A percentile compares a stretch with the other conserved stretches of the same genome.
Conservation (phyloP, 495 filamentous ascomycete genomes). For the Penicillium bovifimosum region DNA sequence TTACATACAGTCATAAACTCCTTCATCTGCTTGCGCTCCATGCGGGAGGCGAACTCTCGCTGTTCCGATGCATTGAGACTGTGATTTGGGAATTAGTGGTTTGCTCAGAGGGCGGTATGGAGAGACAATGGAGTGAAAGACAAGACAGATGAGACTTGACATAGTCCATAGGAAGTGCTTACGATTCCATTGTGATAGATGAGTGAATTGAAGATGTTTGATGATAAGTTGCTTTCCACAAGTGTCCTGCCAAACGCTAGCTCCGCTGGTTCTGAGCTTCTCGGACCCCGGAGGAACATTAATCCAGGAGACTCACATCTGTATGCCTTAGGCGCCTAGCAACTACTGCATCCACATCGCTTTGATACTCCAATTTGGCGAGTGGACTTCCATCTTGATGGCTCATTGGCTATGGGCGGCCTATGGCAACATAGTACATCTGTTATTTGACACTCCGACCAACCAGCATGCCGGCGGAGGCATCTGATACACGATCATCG, state of each 20-base stretch:
- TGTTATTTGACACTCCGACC: no score
- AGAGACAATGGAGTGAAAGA: background rate
- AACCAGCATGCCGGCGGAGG: no score
- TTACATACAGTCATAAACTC: slow-evolving; percentile 88
- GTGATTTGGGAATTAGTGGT: background rate
- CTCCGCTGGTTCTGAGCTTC: slow-evolving; percentile 17
- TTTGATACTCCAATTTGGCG: no score
- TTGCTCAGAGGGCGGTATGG: background rate
- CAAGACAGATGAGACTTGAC: background rate
- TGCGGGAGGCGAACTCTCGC: slow-evolving; percentile 82
- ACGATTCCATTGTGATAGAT: slow-evolving; percentile 42
- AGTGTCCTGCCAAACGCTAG: slow-evolving; percentile 14
- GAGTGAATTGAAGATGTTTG: slow-evolving; percentile 1
- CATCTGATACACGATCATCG: background rate
- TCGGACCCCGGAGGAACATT: slow-evolving; percentile 23
- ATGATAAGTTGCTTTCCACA: slow-evolving; percentile 12
- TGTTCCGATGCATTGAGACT: slow-evolving; percentile 76
- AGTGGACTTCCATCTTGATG: no score
- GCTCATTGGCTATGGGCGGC: no score
- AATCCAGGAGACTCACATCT: background rate
- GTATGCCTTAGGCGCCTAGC: background rate
- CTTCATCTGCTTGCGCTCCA: slow-evolving; percentile 97
- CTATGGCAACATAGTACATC: background rate
- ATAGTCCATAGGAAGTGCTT: slow-evolving; percentile 6
- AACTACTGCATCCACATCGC: background rate